A percentile compares a stretch with the other conserved stretches of the same genome.
phyloP scores from a whole-genome alignment of 306 rosid species.

The Mimosa bimucronata region DNA sequence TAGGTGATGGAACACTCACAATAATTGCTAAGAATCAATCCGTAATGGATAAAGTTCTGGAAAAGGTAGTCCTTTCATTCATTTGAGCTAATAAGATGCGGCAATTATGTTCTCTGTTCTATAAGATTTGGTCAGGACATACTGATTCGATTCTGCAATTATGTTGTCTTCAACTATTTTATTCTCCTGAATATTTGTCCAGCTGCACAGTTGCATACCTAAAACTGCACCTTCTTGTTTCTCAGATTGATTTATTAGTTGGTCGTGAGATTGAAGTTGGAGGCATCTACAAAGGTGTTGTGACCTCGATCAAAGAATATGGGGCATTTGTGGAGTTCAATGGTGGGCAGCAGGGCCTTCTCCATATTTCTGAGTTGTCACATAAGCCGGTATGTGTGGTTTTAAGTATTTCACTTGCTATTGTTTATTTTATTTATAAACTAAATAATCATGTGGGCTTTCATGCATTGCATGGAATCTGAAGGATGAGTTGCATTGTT shows the following conservation, averaged over 20 bases:
- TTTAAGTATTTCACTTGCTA: constrained; percentile 24
- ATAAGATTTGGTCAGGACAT: constrained; percentile 20
- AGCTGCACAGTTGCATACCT: background rate
- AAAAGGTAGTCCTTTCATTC: constrained; percentile 63
- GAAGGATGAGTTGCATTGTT: background rate
- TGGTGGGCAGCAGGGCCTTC: constrained; percentile 97
- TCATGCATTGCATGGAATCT: background rate
- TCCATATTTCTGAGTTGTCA: constrained; percentile 94
- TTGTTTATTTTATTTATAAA: background rate
- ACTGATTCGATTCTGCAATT: constrained; percentile 10
- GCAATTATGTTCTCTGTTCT: constrained; percentile 19
- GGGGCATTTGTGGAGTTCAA: constrained; percentile 96
- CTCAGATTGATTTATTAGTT: constrained; percentile 80
- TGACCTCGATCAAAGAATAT: constrained; percentile 75
- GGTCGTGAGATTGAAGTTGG: constrained; percentile 96
- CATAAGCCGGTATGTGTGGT: constrained; percentile 69
- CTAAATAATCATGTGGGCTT: background rate
- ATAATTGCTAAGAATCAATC: constrained; percentile 79
- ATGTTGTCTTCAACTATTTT: constrained; percentile 18
- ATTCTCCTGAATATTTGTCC: constrained; percentile 15
- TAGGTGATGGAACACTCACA: constrained; percentile 90
- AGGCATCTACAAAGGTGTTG: constrained; percentile 79
- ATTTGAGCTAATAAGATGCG: background rate
- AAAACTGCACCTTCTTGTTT: constrained; percentile 9
- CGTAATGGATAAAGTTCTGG: constrained; percentile 78